These are phyloP conservation scores for Skeletonema menzelii DNA, from an alignment of 108 stramenopile species.

Conservation along the genomic window DNA sequence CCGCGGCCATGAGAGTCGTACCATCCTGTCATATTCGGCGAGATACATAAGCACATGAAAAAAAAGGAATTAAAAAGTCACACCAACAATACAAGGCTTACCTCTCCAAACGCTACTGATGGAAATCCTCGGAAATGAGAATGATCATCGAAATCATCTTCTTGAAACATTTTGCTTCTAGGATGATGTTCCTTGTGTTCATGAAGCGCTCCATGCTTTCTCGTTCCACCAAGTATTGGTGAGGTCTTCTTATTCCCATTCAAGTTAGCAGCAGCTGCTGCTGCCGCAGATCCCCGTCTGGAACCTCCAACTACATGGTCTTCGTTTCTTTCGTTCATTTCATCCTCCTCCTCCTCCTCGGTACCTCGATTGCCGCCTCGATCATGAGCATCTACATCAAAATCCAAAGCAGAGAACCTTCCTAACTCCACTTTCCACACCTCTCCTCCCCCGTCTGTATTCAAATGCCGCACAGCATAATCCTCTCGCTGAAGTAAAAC, in stretches of 20 bases:
- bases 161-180: conserved; percentile 8
- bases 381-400: conserved; percentile 41
- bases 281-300: conserved; percentile 27
- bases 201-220: conserved; percentile 19
- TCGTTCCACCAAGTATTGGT: conserved; percentile 25
- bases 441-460: conserved; percentile 59
- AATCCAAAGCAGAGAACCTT: conserved; percentile 67
- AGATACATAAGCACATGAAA: neutral
- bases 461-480: conserved; percentile 66
- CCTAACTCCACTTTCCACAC: conserved; percentile 84
- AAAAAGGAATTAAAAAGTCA: neutral
- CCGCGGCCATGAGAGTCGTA: conserved; percentile 55
- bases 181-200: neutral
- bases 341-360: conserved; percentile 9
- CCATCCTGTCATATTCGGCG: conserved; percentile 46
- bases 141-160: conserved; percentile 23
- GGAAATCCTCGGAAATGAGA: conserved; percentile 47
- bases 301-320: conserved; percentile 1
- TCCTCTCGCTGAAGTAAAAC: conserved; percentile 83
- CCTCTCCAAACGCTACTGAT: conserved; percentile 64
- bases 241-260: conserved; percentile 8
- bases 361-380: neutral
- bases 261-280: conserved; percentile 18
- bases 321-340: conserved; percentile 7
- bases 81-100: conserved; percentile 1